These are phyloP conservation scores for Elsinoe batatas DNA, from an alignment of 2,329 filamentous ascomycete species.

Conservation along the genomic window DNA sequence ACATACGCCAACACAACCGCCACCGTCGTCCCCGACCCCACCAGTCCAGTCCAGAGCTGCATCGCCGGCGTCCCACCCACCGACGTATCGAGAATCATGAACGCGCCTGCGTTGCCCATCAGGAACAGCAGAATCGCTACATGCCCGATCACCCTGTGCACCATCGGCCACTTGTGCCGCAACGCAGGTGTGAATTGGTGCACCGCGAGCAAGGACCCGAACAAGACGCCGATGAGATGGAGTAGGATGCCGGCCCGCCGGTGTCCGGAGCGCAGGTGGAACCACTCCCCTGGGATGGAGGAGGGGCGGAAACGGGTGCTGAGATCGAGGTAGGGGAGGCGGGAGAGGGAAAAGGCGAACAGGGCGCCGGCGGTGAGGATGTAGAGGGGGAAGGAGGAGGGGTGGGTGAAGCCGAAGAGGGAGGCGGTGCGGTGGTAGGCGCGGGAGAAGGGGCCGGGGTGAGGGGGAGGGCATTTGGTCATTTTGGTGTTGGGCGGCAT, in stretches of 20 bases:
- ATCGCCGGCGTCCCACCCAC: conserved; percentile 47
- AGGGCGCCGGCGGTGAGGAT: conserved; percentile 39
- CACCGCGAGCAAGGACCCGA: conserved; percentile 31
- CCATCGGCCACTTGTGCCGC: conserved; percentile 38
- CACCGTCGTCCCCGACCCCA: conserved; percentile 38
- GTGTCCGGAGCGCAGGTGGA: conserved; percentile 29
- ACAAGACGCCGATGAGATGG: conserved; percentile 34
- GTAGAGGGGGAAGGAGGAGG: conserved; percentile 48
- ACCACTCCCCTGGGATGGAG: conserved; percentile 36
- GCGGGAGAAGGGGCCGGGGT: not conserved
- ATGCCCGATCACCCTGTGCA: conserved; percentile 55
- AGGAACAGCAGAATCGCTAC: conserved; percentile 41
- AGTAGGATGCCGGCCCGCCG: conserved; percentile 34
- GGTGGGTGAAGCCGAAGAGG: conserved; percentile 45
- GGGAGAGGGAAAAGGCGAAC: conserved; percentile 40
- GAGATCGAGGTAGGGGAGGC: conserved; percentile 42
- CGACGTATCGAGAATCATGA: conserved; percentile 43
- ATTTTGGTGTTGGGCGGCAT: too few relatives aligned
- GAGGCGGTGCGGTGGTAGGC: conserved; percentile 25
- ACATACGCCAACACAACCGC: conserved; percentile 40
- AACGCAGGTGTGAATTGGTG: conserved; percentile 36
- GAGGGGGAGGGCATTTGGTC: not conserved
- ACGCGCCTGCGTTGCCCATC: conserved; percentile 38
- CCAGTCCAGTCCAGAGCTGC: conserved; percentile 36
- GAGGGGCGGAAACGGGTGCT: conserved; percentile 15